Base-by-base conservation (phyloP, 208 protist genomes). In the Sergeia podlipaevii region DNA sequence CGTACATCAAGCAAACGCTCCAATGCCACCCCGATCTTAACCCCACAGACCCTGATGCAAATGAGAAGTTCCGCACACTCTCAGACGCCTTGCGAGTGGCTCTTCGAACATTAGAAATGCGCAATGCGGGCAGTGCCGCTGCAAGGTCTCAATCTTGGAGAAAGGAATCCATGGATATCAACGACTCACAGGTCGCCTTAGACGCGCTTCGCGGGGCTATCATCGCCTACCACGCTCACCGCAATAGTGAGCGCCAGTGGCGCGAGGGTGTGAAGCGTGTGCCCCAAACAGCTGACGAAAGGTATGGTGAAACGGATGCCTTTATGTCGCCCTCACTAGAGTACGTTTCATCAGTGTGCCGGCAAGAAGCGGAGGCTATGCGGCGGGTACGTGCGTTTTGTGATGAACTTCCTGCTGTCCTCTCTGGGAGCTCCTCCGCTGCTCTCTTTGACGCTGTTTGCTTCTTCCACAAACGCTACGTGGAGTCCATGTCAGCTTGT, bases 401-500 rank as follows among this genome's bases (percentile, higher is more conserved):
- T 50, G 66, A 70, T 15, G 74, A 77, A 17, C 71, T 93, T 8
- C 85, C 85, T 24, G 60, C 62, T 20, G 65, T 88, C n/a, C 41
- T 93, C 23, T 84, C 74, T 60, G 85, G 85, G 43, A 74, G 71
- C 47, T 43, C 64, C 38, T 70, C 72, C 13, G 74, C 62, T 24
- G 74, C 80, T n/a, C 74, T 93, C 24, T 88, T 93, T 60, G 85
- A 93, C 52, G 75, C 79, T 11, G 75, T 93, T 38, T 69, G 72
- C 39, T 93, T 93, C 63, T 93, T 90, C 54, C 74, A 92, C 68
- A 37, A 67, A 10, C 61, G 74, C 44, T 84, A 87, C 59, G 78
- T 89, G 2, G 72, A 75, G 33, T 72, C 72, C 18, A 89, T 78
- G 71, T 76, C 85, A 15, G 67, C 62, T 11, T 86, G 80, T 47